phyloP scores from a whole-genome alignment of 208 protist genomes.

The Acanthamoeba healyi region DNA sequence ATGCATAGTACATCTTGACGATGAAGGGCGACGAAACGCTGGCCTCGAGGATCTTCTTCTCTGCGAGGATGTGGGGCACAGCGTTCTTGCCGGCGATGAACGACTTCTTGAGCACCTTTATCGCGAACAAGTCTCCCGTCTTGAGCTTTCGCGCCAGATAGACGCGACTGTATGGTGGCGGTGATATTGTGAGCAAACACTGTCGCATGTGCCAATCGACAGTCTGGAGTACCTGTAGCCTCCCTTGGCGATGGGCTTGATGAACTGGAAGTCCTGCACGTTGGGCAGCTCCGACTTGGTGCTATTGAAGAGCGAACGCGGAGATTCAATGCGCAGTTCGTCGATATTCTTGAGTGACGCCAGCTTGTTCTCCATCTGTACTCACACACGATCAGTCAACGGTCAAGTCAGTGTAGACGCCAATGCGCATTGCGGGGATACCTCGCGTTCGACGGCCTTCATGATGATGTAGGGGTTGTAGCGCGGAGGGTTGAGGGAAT shows the following conservation, averaged over 20 bases:
- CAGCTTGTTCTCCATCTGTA: slow-evolving; percentile 37
- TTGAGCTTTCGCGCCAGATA: slow-evolving; percentile 85
- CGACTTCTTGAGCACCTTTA: slow-evolving; percentile 89
- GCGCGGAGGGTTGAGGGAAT: background rate
- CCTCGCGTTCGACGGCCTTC: slow-evolving; percentile 50
- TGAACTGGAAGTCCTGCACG: slow-evolving; percentile 88
- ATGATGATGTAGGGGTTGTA: slow-evolving; percentile 57
- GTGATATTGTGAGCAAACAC: background rate
- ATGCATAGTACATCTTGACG: slow-evolving; percentile 91
- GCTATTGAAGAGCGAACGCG: slow-evolving; percentile 48
- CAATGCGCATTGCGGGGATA: too few species aligned
- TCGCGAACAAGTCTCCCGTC: slow-evolving; percentile 89
- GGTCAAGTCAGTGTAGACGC: background rate
- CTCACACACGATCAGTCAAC: background rate
- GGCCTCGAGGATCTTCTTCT: slow-evolving; percentile 87
- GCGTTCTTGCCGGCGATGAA: slow-evolving; percentile 89
- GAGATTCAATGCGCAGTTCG: slow-evolving; percentile 20
- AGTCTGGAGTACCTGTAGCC: slow-evolving; percentile 49
- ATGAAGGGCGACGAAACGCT: slow-evolving; percentile 86
- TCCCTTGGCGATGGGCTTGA: slow-evolving; percentile 89
- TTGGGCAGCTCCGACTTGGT: slow-evolving; percentile 60
- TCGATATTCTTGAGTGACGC: slow-evolving; percentile 24
- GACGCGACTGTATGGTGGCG: slow-evolving; percentile 56
- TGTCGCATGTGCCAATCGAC: too few species aligned
- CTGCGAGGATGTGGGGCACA: slow-evolving; percentile 85